phyloP scores from a whole-genome alignment of 202 grass and related monocot genomes.

The Schoenoplectus triqueter region DNA sequence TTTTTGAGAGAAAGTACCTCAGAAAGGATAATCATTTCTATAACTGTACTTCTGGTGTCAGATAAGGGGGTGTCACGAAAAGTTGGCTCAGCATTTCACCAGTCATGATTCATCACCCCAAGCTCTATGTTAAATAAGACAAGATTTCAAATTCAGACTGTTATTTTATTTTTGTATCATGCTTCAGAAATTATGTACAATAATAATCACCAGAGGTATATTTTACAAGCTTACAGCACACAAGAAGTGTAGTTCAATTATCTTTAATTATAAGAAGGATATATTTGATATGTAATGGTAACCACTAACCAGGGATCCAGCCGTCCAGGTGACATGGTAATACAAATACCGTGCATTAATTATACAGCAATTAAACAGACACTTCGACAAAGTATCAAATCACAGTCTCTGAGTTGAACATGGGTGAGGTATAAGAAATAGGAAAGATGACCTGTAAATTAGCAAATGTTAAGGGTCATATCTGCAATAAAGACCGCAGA shows the following conservation, averaged over 20 bases:
- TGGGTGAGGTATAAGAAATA: not conserved
- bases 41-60: constrained; percentile 12
- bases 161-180: not conserved
- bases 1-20: constrained; percentile 2
- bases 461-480: not conserved
- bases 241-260: not conserved
- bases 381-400: not conserved
- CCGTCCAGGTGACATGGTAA: no score
- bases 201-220: not conserved
- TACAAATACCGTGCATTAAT: not conserved
- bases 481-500: not conserved
- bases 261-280: not conserved
- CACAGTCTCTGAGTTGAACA: not conserved
- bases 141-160: constrained; percentile 10
- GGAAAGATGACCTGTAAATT: not conserved
- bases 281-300: not conserved
- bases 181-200: not conserved
- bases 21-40: constrained; percentile 30
- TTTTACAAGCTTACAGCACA: not conserved
- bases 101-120: not conserved
- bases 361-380: not conserved
- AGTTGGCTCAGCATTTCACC: constrained; percentile 19
- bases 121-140: not conserved
- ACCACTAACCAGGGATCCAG: no score
- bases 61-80: not conserved